A percentile compares a stretch with the other conserved stretches of the same genome.
These are phyloP conservation scores for Myxozyma nipponensis DNA, from an alignment of 805 yeast species.

Conservation along the genomic window DNA sequence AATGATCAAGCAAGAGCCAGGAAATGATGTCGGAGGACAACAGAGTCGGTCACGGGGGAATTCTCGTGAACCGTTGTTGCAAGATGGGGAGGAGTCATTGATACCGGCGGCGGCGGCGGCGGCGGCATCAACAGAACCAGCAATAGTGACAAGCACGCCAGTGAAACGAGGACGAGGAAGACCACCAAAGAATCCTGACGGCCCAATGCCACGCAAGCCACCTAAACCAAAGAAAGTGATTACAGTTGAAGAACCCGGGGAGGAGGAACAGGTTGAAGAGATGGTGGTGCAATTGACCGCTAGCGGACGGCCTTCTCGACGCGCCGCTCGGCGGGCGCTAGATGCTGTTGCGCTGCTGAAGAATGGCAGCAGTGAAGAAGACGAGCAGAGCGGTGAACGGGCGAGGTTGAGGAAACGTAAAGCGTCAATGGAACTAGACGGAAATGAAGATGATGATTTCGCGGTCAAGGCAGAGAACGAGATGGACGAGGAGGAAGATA, in stretches of 20 bases:
- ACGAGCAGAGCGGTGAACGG: constrained; percentile 1
- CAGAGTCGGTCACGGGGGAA: no score
- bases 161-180: constrained; percentile 25
- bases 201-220: constrained; percentile 9
- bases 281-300: constrained; percentile 1
- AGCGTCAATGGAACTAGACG: no score
- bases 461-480: constrained; percentile 1
- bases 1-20: no score
- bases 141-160: no score
- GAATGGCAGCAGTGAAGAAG: background rate
- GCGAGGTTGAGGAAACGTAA: no score
- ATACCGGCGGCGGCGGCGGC: no score
- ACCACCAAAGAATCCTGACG: constrained; percentile 14
- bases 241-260: background rate
- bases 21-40: no score
- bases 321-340: background rate
- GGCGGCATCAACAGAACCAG: no score
- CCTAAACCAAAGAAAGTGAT: background rate
- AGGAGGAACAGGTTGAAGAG: background rate
- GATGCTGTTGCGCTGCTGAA: background rate
- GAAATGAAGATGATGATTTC: constrained; percentile 1
- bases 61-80: no score
- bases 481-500: background rate
- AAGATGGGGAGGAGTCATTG: no score
- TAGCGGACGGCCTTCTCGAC: constrained; percentile 14